A percentile compares a stretch with the other conserved stretches of the same genome.
Conservation (phyloP, 2,329 filamentous ascomycete genomes). For the Botrytis cinerea region DNA sequence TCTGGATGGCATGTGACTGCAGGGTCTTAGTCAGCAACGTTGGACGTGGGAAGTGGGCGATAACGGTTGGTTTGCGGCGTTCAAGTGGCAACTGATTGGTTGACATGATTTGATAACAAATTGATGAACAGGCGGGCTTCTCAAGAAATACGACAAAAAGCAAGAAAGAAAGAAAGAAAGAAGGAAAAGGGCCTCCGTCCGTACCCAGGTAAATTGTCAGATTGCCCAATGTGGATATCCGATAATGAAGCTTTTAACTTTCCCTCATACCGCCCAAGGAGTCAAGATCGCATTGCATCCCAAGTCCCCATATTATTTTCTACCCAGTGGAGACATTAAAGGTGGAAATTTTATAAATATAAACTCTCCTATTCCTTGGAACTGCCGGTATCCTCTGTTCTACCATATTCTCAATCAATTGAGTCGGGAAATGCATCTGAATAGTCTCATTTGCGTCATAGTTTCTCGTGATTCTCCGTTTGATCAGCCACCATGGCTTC, state of each 20-base stretch:
- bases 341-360: neutral
- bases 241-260: neutral
- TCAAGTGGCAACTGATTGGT: neutral
- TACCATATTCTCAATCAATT: neutral
- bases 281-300: neutral
- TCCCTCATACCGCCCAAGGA: conserved; percentile 2
- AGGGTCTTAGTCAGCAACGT: neutral
- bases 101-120: neutral
- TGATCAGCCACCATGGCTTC: conserved; percentile 29
- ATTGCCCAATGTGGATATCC: conserved; percentile 8
- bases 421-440: conserved; percentile 1
- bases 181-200: neutral
- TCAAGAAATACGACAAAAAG: neutral
- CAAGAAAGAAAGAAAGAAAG: neutral
- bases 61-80: neutral
- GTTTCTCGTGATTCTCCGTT: neutral
- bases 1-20: too few relatives aligned
- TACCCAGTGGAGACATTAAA: conserved; percentile 11
- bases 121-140: neutral
- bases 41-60: neutral
- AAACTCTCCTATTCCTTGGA: neutral
- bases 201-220: neutral
- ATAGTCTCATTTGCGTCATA: conserved; percentile 20
- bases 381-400: neutral
- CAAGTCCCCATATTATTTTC: conserved; percentile 15